Percentiles rank a stretch among this genome's conserved stretches.
Conservation (phyloP, 345 rosid genomes). For the Garcia nutans region DNA sequence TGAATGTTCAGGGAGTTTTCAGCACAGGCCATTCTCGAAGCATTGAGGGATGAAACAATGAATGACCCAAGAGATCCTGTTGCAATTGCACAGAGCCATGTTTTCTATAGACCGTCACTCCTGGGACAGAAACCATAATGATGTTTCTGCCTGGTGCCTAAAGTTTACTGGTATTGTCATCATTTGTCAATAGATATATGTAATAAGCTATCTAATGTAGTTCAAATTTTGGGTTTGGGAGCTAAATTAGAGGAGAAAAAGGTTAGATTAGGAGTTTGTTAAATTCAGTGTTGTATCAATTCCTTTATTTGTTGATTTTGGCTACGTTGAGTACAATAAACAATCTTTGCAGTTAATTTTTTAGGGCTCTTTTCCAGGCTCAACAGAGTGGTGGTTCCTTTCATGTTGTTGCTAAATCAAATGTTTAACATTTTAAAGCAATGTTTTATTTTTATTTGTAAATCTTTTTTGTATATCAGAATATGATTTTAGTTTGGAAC, state of each 20-base stretch:
- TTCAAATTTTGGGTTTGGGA: neutral
- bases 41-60: slow-evolving; percentile 34
- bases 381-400: too few species aligned
- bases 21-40: slow-evolving; percentile 31
- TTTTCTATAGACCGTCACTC: slow-evolving; percentile 25
- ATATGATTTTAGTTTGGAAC: too few species aligned
- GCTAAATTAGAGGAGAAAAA: slow-evolving; percentile 6
- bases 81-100: slow-evolving; percentile 29
- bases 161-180: neutral
- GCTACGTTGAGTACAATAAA: neutral
- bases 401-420: neutral
- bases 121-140: slow-evolving; percentile 33
- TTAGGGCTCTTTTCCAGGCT: too few species aligned
- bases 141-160: neutral
- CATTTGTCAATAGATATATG: slow-evolving; percentile 9
- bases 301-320: slow-evolving; percentile 8
- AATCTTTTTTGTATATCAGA: too few species aligned
- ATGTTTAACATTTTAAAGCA: neutral
- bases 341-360: neutral
- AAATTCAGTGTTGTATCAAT: slow-evolving; percentile 7
- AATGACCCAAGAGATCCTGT: slow-evolving; percentile 36
- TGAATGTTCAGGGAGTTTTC: slow-evolving; percentile 23
- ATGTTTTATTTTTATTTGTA: too few species aligned
- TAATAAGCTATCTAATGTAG: neutral
- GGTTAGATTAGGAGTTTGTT: neutral